A percentile compares a stretch with the other conserved stretches of the same genome.
phyloP scores from a whole-genome alignment of 768 basidiomycete species.

The Hirschioporus abietinus region DNA sequence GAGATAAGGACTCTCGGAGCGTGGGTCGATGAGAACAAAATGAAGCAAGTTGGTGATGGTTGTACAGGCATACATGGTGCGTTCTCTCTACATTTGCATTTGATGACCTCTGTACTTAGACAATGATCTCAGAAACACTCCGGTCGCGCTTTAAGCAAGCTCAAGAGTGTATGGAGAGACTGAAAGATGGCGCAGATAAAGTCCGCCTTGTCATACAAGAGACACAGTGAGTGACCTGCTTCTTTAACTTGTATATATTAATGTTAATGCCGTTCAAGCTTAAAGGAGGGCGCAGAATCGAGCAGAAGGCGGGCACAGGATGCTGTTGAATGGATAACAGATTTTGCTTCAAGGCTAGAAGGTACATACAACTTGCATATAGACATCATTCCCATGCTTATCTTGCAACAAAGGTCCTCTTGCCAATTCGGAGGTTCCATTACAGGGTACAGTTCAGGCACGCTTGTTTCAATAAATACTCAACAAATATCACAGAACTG shows the following conservation, averaged over 20 bases:
- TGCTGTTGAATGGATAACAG: constrained; percentile 48
- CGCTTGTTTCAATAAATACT: constrained; percentile 8
- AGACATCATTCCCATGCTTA: constrained; percentile 6
- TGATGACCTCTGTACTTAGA: not conserved
- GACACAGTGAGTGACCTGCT: constrained; percentile 34
- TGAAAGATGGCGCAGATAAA: constrained; percentile 54
- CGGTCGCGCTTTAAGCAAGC: constrained; percentile 45
- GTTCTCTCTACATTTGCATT: constrained; percentile 17
- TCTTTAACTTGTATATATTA: not conserved
- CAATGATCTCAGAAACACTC: constrained; percentile 47
- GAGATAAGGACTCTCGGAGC: constrained; percentile 70
- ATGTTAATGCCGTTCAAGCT: constrained; percentile 29
- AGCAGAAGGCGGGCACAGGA: constrained; percentile 56
- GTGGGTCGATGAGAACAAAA: constrained; percentile 74
- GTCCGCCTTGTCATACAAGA: constrained; percentile 47
- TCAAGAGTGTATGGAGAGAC: constrained; percentile 44
- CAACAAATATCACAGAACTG: constrained; percentile 42
- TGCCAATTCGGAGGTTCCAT: constrained; percentile 41
- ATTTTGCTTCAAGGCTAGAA: constrained; percentile 46
- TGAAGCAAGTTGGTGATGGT: constrained; percentile 73
- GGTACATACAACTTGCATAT: constrained; percentile 26
- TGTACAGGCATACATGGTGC: constrained; percentile 66
- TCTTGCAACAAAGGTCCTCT: constrained; percentile 32
- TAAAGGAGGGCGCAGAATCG: constrained; percentile 54
- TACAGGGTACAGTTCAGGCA: constrained; percentile 41